Evolutionary conservation across 164 flowering plant species (phyloP), one percentile per base, ranked within the genome.

Genomic region (Stephania yunnanensis): DNA sequence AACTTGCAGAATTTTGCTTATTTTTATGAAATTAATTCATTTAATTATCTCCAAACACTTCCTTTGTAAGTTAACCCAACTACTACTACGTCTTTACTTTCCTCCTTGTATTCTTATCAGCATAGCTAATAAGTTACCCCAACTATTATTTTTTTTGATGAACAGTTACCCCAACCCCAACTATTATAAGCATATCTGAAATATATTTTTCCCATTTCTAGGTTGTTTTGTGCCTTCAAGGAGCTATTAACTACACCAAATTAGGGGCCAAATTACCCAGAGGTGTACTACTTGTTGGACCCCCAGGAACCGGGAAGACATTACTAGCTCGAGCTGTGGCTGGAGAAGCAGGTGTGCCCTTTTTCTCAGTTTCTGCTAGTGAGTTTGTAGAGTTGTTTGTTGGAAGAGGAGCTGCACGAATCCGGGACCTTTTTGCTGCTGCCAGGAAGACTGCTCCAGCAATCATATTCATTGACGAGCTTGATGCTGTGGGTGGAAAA

Each of bases 221-320:
- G 99, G 82, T 93, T 81, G 98, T 93, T 36, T 86, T 81, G 64
- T 95, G 98, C 85, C 87, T 95, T 46, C 96, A 87, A 85, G 99
- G 99, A 80, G 82, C 89, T 71, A 87, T 87, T 63, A 87, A 90
- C 82, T 95, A 92, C 80, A 84, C 79, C 75, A 93, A 89, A 75
- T 82, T 95, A 46, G 98, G 99, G 74, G 99, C 99, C 77, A 95
- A 87, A 80, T 80, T 95, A 80, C 99, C 99, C 42, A 86, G 89
- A 87, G 98, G 99, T 74, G 97, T 95, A 70, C 81, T 93, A 73
- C 87, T 95, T 71, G 95, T 92, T 64, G 99, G 99, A 52, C 96
- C 98, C 53, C 99, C 99, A 45, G 98, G 99, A 71, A 92, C 99
- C n/a, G 99, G 99, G 75, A 95, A 95, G 81, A 95, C 99, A 77